These are phyloP conservation scores for Beauveria varroae DNA, from an alignment of 2,329 filamentous ascomycete genomes.

Conservation along the genomic window DNA sequence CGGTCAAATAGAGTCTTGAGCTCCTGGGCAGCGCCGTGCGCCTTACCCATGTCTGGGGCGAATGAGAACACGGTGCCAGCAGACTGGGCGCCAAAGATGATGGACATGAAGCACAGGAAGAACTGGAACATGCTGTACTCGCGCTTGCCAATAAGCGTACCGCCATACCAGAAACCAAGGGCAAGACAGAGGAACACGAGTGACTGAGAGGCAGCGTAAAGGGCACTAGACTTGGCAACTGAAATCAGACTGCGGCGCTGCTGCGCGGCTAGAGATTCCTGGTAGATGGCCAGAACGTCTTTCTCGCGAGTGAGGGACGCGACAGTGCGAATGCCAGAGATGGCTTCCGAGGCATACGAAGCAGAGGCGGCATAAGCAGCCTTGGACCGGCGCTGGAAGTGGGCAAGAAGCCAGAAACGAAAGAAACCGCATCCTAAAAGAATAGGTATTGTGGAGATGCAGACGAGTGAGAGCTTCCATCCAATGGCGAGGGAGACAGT, in stretches of 20 bases:
- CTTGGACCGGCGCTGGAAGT: slow-evolving; percentile 74
- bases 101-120: slow-evolving; percentile 80
- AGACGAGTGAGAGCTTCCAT: slow-evolving; percentile 84
- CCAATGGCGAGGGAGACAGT: slow-evolving; percentile 65
- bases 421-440: slow-evolving; percentile 77
- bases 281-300: slow-evolving; percentile 71
- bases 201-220: slow-evolving; percentile 82
- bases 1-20: slow-evolving; percentile 81
- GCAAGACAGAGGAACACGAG: slow-evolving; percentile 78
- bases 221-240: slow-evolving; percentile 64
- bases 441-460: slow-evolving; percentile 69
- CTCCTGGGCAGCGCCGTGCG: slow-evolving; percentile 71
- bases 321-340: slow-evolving; percentile 88
- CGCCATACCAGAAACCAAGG: slow-evolving; percentile 89
- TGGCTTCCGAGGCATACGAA: slow-evolving; percentile 85
- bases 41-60: slow-evolving; percentile 88
- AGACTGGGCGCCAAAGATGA: slow-evolving; percentile 89
- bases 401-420: slow-evolving; percentile 75
- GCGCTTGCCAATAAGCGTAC: slow-evolving; percentile 59
- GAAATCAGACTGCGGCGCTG: slow-evolving; percentile 62
- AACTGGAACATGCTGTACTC: slow-evolving; percentile 81
- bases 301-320: slow-evolving; percentile 81
- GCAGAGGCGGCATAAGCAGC: slow-evolving; percentile 73
- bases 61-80: slow-evolving; percentile 86
- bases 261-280: slow-evolving; percentile 56